Percentiles rank a stretch among this genome's conserved stretches.
Conservation (phyloP, 1,284 basidiomycete species). For the Malassezia psittaci region DNA sequence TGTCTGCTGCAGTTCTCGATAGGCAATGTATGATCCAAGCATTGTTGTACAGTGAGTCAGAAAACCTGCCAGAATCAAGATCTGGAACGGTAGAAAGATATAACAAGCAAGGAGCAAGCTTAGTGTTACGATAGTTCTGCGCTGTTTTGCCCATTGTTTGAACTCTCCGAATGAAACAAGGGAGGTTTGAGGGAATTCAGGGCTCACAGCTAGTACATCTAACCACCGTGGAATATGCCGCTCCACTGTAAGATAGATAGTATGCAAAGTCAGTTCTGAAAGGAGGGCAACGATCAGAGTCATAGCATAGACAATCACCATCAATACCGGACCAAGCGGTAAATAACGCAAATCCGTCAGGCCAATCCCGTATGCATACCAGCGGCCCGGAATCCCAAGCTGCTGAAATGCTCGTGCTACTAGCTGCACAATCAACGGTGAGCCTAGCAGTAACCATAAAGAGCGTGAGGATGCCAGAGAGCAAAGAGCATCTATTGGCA, state of each 20-base stretch:
- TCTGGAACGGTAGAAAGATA: constrained; percentile 74
- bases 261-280: neutral
- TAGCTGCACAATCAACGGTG: constrained; percentile 1
- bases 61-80: constrained; percentile 73
- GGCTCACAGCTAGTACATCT: neutral
- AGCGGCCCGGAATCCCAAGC: neutral
- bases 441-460: neutral
- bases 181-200: neutral
- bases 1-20: neutral
- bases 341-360: neutral
- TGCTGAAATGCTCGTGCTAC: neutral
- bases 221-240: neutral
- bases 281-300: neutral
- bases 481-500: constrained; percentile 4
- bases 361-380: constrained; percentile 8
- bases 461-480: neutral
- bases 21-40: constrained; percentile 21
- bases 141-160: neutral
- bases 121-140: neutral
- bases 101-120: constrained; percentile 59
- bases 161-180: neutral
- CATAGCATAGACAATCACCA: constrained; percentile 12
- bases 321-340: constrained; percentile 17
- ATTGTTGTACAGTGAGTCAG: constrained; percentile 57
- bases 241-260: neutral